Conservation (phyloP, 139 green algal genomes). For the Diplosphaera chodatii region DNA sequence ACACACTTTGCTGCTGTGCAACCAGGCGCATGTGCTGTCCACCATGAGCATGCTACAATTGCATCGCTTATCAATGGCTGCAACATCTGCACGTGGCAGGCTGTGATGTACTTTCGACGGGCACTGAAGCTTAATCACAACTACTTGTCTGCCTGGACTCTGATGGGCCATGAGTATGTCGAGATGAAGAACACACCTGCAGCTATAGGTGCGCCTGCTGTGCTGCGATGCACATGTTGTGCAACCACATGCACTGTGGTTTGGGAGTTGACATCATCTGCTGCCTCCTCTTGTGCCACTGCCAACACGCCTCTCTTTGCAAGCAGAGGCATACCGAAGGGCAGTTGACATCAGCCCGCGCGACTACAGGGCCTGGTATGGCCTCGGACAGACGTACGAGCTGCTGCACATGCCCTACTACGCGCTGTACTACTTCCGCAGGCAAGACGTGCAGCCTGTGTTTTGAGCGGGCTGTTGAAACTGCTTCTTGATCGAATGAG, state of each 20-base stretch:
- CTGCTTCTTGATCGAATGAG: too few relatives aligned
- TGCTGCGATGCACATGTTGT: too few relatives aligned
- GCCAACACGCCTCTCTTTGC: too few relatives aligned
- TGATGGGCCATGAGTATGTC: conserved; percentile 98
- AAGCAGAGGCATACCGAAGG: conserved; percentile 76
- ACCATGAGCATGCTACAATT: background rate
- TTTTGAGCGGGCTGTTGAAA: too few relatives aligned
- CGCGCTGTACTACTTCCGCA: conserved; percentile 80
- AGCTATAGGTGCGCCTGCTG: conserved; percentile 62
- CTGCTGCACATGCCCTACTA: conserved; percentile 87
- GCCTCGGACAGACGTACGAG: conserved; percentile 96
- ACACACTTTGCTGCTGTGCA: too few relatives aligned
- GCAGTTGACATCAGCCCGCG: conserved; percentile 80
- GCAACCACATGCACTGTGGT: too few relatives aligned
- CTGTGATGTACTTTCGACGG: conserved; percentile 85
- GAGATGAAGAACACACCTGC: conserved; percentile 93
- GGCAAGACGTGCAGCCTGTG: background rate
- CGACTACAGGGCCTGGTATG: conserved; percentile 97
- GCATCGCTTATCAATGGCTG: too few relatives aligned
- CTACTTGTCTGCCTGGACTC: conserved; percentile 93
- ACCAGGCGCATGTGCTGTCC: too few relatives aligned
- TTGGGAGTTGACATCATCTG: conserved; percentile 1
- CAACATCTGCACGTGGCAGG: conserved; percentile 51
- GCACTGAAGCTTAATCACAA: conserved; percentile 79
- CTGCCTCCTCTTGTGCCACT: too few relatives aligned